Evolutionary conservation across 2,329 filamentous ascomycete species (phyloP).

Genomic region (Verticillium albo-atrum): DNA sequence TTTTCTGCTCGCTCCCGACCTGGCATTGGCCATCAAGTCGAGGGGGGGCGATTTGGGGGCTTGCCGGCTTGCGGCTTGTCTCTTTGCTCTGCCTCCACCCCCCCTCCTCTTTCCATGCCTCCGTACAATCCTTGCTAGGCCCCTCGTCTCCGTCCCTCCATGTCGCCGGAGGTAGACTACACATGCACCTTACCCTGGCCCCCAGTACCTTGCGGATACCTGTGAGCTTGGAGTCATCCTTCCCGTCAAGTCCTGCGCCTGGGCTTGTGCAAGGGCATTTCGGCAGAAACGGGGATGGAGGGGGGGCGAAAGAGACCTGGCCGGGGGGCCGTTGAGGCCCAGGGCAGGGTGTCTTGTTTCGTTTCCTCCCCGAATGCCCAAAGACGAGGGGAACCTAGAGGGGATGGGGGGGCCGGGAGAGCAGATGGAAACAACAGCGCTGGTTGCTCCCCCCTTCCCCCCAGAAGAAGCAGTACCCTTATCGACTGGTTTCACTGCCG

Average conservation of each 20-base stretch:
- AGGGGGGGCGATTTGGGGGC: constrained; percentile 4
- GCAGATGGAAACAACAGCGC: not conserved
- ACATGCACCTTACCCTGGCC: not conserved
- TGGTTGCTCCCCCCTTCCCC: not conserved
- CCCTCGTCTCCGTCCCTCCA: constrained; percentile 24
- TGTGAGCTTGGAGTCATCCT: constrained; percentile 6
- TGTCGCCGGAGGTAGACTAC: constrained; percentile 20
- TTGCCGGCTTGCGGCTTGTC: constrained; percentile 11
- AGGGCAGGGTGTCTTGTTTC: constrained; percentile 1
- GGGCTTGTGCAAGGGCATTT: constrained; percentile 12
- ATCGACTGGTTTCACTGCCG: not conserved
- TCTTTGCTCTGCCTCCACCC: not conserved
- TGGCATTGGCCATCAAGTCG: constrained; percentile 20
- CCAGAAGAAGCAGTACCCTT: not conserved
- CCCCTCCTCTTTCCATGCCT: constrained; percentile 15
- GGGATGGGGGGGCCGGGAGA: not conserved
- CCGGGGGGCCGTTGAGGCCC: constrained; percentile 1
- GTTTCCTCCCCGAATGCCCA: constrained; percentile 1
- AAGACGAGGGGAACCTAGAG: not conserved
- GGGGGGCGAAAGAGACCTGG: constrained; percentile 5
- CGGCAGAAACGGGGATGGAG: constrained; percentile 15
- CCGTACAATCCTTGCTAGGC: constrained; percentile 17
- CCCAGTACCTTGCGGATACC: constrained; percentile 1
- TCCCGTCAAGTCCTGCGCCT: constrained; percentile 11
- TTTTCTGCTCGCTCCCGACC: constrained; percentile 21